Conservation (phyloP, 169 alveolate genomes). For the Besnoitia besnoiti region DNA sequence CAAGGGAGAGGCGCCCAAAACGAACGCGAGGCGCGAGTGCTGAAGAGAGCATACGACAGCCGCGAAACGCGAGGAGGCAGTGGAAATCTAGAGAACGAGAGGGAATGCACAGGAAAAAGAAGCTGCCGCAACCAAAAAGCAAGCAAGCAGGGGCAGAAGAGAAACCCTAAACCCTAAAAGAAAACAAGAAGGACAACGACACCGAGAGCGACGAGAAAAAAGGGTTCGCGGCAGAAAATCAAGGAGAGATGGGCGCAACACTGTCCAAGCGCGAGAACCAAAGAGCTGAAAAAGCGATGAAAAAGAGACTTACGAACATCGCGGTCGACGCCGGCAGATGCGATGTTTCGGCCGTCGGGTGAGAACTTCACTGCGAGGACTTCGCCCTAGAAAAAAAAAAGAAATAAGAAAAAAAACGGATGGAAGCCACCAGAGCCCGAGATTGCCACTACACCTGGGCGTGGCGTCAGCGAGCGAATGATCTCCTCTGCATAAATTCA, state of each 20-base stretch:
- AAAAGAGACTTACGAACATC: conserved; percentile 59
- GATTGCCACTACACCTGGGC: background rate
- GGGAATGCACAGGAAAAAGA: background rate
- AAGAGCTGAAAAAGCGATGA: background rate
- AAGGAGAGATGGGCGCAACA: background rate
- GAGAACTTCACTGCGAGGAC: conserved; percentile 83
- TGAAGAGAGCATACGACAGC: too few species aligned
- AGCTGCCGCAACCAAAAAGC: background rate
- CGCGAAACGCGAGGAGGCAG: too few species aligned
- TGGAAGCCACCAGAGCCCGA: background rate
- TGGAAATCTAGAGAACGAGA: too few species aligned
- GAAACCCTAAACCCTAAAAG: background rate
- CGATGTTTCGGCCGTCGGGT: conserved; percentile 83
- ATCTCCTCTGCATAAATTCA: too few species aligned
- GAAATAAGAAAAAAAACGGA: background rate
- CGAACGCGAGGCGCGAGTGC: too few species aligned
- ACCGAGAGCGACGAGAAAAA: background rate
- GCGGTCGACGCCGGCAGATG: conserved; percentile 84
- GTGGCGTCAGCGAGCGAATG: background rate
- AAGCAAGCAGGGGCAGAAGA: background rate
- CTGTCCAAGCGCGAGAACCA: background rate
- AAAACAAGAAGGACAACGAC: background rate
- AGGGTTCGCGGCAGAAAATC: background rate
- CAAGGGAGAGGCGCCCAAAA: background rate
- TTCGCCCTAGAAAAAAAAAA: conserved; percentile 74